phyloP scores from a whole-genome alignment of 257 asterid genomes.

The Solanum sparsipilum region DNA sequence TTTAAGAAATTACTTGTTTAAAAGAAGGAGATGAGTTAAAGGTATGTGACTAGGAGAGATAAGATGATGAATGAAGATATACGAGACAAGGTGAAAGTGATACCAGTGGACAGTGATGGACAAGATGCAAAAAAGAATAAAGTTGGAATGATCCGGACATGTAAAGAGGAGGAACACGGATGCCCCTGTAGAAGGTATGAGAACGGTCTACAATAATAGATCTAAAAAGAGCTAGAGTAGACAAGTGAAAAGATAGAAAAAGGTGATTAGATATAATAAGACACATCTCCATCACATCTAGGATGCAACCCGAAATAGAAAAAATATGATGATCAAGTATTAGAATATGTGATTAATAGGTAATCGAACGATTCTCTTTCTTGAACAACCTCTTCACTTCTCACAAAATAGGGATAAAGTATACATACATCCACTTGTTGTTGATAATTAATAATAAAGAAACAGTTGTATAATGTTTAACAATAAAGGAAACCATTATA shows the following conservation, averaged over 20 bases:
- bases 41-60: background rate
- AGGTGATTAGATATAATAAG: background rate
- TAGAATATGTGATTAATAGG: background rate
- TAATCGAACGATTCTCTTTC: background rate
- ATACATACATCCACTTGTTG: background rate
- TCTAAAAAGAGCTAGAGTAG: background rate
- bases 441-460: background rate
- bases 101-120: background rate
- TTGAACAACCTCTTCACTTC: background rate
- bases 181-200: rapidly evolving
- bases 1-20: background rate
- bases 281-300: background rate
- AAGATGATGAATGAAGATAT: background rate
- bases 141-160: background rate
- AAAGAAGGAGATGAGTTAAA: background rate
- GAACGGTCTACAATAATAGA: background rate
- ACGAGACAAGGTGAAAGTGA: background rate
- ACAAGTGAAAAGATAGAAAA: background rate
- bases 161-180: background rate
- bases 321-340: no score
- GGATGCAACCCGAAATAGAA: background rate
- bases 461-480: background rate
- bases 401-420: background rate
- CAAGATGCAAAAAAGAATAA: background rate
- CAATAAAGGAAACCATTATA: background rate